phyloP scores from a whole-genome alignment of 2,329 filamentous ascomycete genomes.

The Phialophora macrospora region DNA sequence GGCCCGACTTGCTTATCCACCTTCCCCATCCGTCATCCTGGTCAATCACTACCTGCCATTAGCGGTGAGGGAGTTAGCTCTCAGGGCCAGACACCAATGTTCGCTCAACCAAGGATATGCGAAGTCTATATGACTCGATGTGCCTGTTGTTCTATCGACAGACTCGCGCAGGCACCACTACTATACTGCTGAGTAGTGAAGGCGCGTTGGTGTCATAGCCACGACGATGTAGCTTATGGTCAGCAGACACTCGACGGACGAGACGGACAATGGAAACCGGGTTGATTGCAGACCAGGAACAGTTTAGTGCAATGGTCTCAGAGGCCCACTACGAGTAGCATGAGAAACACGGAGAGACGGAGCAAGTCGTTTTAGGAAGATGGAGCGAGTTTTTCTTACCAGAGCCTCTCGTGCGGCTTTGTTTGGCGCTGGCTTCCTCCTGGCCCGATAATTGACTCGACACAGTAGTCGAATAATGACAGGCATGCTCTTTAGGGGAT shows the following conservation, averaged over 20 bases:
- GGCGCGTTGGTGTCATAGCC: too few relatives aligned
- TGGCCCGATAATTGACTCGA: background rate
- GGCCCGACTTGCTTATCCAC: background rate
- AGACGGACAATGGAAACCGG: background rate
- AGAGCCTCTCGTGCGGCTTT: slow-evolving; percentile 5
- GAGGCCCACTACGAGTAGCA: slow-evolving; percentile 2
- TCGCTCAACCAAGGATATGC: background rate
- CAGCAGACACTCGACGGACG: background rate
- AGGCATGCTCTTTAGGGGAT: background rate
- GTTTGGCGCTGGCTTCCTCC: background rate
- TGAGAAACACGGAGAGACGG: slow-evolving; percentile 28
- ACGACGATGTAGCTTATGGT: background rate
- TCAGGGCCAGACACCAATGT: background rate
- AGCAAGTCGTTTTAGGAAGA: slow-evolving; percentile 29
- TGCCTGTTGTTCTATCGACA: background rate
- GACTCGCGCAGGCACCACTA: background rate
- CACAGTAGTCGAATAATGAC: background rate
- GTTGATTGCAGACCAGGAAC: background rate
- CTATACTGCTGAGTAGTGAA: background rate
- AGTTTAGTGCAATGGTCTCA: slow-evolving; percentile 9
- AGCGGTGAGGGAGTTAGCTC: background rate
- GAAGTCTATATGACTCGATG: background rate
- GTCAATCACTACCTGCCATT: background rate
- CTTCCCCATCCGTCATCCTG: background rate
- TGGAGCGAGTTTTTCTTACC: slow-evolving; percentile 15